These are phyloP conservation scores for Arachnopeziza araneosa DNA, from an alignment of 2,329 filamentous ascomycete species.

Conservation along the genomic window DNA sequence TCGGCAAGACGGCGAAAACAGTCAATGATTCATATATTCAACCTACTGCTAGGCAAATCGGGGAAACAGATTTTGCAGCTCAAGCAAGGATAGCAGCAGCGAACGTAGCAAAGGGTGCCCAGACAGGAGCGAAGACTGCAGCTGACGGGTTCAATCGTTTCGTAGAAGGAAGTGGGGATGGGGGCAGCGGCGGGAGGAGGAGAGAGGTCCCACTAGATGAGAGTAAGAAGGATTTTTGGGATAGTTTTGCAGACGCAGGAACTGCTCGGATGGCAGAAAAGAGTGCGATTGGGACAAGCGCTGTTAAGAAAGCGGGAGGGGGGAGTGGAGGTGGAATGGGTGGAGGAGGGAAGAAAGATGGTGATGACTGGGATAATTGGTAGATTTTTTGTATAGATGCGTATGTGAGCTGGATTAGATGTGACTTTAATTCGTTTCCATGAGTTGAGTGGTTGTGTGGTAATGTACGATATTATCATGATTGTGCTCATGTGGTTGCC, in stretches of 20 bases:
- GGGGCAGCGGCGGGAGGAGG: conserved; percentile 24
- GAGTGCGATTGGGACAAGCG: conserved; percentile 27
- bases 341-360: conserved; percentile 37
- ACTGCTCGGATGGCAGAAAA: conserved; percentile 6
- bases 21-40: conserved; percentile 90
- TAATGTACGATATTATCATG: background rate
- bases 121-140: conserved; percentile 67
- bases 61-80: conserved; percentile 71
- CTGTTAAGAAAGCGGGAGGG: conserved; percentile 27
- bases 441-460: background rate
- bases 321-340: conserved; percentile 1
- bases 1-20: conserved; percentile 84
- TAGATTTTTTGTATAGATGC: conserved; percentile 2
- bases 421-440: background rate
- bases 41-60: conserved; percentile 81
- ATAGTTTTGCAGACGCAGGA: conserved; percentile 65
- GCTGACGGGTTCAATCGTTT: conserved; percentile 80
- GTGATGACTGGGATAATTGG: conserved; percentile 57
- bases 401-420: background rate
- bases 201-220: conserved; percentile 43
- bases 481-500: background rate
- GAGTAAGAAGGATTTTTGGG: conserved; percentile 85
- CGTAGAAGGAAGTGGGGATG: conserved; percentile 64
- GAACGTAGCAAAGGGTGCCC: conserved; percentile 60
- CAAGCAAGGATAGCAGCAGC: conserved; percentile 57